Conservation (phyloP, 176 grass and related monocot genomes). For the Phragmites australis region DNA sequence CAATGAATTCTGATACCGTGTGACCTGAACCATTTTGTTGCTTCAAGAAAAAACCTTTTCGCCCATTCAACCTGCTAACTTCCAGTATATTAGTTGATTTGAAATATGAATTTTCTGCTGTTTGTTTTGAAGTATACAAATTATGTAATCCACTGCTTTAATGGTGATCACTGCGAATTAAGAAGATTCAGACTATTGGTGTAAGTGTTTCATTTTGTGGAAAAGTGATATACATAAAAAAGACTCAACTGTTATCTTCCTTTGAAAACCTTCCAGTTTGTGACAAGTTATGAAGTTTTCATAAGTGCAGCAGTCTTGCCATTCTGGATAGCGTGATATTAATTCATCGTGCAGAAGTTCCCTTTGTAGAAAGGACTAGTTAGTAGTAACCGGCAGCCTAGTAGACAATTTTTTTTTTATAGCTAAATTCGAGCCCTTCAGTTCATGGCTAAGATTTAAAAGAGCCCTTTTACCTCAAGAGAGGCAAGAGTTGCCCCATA, state of each 20-base stretch:
- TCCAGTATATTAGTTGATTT: conserved; percentile 15
- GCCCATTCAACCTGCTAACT: neutral
- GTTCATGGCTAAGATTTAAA: conserved; percentile 1
- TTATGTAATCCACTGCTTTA: neutral
- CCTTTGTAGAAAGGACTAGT: neutral
- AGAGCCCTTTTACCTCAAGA: neutral
- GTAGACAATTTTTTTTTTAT: conserved; percentile 11
- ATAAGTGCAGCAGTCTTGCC: neutral
- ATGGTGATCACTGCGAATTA: neutral
- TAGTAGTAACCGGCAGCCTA: neutral
- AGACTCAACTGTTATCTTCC: neutral
- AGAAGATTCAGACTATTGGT: neutral
- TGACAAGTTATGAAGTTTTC: neutral
- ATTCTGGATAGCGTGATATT: neutral
- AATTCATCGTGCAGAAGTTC: conserved; percentile 9
- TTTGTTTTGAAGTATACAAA: neutral
- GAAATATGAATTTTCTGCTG: neutral
- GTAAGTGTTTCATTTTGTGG: neutral
- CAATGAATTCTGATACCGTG: neutral
- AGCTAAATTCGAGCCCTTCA: neutral
- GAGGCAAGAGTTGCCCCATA: neutral
- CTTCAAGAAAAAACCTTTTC: neutral
- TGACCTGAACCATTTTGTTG: neutral
- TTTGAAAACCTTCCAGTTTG: neutral
- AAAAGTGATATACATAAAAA: neutral